A percentile compares a stretch with the other conserved stretches of the same genome.
Conservation (phyloP, 352 stramenopile genomes). For the Globisporangium lucens region DNA sequence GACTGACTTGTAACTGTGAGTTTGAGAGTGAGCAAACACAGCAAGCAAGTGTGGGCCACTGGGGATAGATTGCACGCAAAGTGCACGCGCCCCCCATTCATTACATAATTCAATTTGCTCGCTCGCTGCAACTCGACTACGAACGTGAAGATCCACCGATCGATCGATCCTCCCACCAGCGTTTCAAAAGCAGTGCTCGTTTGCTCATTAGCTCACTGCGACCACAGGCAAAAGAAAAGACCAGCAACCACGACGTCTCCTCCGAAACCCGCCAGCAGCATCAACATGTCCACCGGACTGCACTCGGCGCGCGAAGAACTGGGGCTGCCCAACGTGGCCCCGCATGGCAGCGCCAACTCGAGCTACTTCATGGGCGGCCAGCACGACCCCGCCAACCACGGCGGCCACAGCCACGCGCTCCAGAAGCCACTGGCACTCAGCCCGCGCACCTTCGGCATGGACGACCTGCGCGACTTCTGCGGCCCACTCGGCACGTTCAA, state of each 20-base stretch:
- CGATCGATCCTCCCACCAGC: not conserved
- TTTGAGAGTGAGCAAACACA: not conserved
- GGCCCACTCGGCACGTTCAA: slow-evolving; percentile 78
- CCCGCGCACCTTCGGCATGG: slow-evolving; percentile 79
- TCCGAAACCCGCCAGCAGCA: not conserved
- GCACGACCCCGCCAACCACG: slow-evolving; percentile 8
- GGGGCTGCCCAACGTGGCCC: slow-evolving; percentile 46
- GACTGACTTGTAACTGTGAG: not conserved
- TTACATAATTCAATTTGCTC: slow-evolving; percentile 80
- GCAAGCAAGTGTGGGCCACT: not conserved
- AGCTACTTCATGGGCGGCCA: slow-evolving; percentile 32
- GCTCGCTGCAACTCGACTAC: slow-evolving; percentile 30
- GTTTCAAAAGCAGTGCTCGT: not conserved
- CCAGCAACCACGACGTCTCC: slow-evolving; percentile 4
- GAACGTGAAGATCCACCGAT: not conserved
- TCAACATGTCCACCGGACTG: slow-evolving; percentile 56
- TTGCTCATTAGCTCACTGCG: not conserved
- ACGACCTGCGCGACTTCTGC: slow-evolving; percentile 82
- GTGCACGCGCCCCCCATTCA: slow-evolving; percentile 23
- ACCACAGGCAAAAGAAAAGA: slow-evolving; percentile 6
- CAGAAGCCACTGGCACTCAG: slow-evolving; percentile 76
- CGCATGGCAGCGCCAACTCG: slow-evolving; percentile 7
- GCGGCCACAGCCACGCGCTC: slow-evolving; percentile 25
- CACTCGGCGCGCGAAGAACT: slow-evolving; percentile 74
- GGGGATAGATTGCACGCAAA: not conserved